Evolutionary conservation across 2,329 filamentous ascomycete genomes (phyloP).

Genomic region (Colletotrichum tanaceti): DNA sequence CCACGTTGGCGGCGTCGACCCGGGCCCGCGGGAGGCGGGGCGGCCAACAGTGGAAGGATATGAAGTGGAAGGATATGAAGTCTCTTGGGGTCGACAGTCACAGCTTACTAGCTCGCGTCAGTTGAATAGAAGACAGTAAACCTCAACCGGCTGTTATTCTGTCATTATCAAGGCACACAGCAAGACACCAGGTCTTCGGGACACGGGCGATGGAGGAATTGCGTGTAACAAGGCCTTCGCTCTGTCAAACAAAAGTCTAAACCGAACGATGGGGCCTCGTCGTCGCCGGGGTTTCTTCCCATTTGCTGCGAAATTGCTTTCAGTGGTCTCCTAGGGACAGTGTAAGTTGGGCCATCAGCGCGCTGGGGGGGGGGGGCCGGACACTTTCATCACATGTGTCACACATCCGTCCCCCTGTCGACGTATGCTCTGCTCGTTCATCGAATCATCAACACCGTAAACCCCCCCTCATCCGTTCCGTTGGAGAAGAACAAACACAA

Average conservation of each 20-base stretch:
- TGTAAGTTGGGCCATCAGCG: not conserved
- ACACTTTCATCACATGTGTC: slow-evolving; percentile 35
- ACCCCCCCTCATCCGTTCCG: not conserved
- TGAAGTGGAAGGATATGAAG: not conserved
- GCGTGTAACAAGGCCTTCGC: no score
- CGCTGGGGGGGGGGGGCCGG: no score
- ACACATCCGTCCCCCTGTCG: slow-evolving; percentile 6
- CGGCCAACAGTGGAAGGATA: not conserved
- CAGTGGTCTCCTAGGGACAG: no score
- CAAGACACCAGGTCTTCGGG: no score
- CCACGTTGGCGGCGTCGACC: slow-evolving; percentile 16
- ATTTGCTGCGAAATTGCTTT: slow-evolving; percentile 19
- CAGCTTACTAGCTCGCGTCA: no score
- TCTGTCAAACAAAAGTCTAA: not conserved
- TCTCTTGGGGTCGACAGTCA: no score
- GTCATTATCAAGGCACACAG: no score
- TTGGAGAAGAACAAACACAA: not conserved
- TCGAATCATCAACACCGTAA: not conserved
- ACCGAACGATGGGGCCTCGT: not conserved
- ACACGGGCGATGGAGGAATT: not conserved
- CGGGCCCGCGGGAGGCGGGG: slow-evolving; percentile 17
- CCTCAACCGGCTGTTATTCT: no score
- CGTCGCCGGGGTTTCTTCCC: slow-evolving; percentile 4
- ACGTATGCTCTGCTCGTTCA: slow-evolving; percentile 4
- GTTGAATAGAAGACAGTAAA: not conserved